A percentile compares a stretch with the other conserved stretches of the same genome.
Evolutionary conservation across 371 early-diverging fungal genomes (phyloP).

Genomic region (Lichtheimia ramosa): DNA sequence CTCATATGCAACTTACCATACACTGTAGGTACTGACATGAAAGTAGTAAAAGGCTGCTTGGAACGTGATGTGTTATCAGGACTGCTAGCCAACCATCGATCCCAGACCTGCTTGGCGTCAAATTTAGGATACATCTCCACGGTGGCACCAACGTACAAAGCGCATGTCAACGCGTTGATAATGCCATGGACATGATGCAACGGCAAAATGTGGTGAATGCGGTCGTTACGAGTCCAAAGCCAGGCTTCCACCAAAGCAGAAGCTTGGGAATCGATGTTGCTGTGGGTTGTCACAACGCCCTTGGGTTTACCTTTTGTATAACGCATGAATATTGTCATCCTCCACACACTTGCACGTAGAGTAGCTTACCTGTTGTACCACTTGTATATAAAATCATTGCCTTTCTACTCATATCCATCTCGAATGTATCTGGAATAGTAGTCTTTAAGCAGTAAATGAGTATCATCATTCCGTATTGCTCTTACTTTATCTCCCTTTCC

Average conservation of each 20-base stretch:
- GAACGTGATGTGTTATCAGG: not conserved
- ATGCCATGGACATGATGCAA: conserved; percentile 84
- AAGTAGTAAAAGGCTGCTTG: conserved; percentile 48
- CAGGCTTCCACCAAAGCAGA: conserved; percentile 70
- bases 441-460: conserved; percentile 5
- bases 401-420: conserved; percentile 36
- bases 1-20: conserved; percentile 53
- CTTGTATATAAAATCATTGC: conserved; percentile 84
- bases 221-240: conserved; percentile 67
- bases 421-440: conserved; percentile 14
- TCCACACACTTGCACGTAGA: not conserved
- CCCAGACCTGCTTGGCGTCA: conserved; percentile 64
- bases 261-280: conserved; percentile 66
- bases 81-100: conserved; percentile 44
- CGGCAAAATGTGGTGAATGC: conserved; percentile 78
- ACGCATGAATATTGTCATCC: not conserved
- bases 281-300: conserved; percentile 77
- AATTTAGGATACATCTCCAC: conserved; percentile 76
- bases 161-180: conserved; percentile 63
- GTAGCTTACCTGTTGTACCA: conserved; percentile 62
- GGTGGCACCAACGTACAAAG: conserved; percentile 71
- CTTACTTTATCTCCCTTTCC: not conserved
- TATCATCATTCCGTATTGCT: conserved; percentile 3
- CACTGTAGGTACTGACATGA: conserved; percentile 91
- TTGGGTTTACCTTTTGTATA: conserved; percentile 65